Base-by-base conservation (phyloP, 2,329 filamentous ascomycete species). In the Aspergillus caelatus region DNA sequence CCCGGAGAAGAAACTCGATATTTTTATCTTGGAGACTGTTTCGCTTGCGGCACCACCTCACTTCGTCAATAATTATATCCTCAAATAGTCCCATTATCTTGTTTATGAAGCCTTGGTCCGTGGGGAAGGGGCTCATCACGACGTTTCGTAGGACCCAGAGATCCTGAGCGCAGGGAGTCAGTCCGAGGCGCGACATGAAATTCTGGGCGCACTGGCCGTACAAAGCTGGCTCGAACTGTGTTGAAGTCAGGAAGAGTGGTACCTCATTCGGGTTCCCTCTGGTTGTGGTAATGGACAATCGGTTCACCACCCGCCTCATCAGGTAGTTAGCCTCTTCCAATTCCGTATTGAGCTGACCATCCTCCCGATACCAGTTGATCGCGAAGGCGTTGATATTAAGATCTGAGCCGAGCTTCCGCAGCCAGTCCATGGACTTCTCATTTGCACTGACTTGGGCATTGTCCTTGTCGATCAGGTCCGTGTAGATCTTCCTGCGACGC, bases 301-400 rank as follows among this genome's bases (percentile, higher is more conserved):
- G 70, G 41, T 82, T 72, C 1, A 83, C 73, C 10, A 84, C 78
- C 4, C 78, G 72, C 62, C 74, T 75, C 77, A 82, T 84, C 26
- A 84, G 74, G 63, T 83, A 81, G 62, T 84, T 84, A 4, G 82
- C 81, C 65, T 83, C 81, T 62, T 82, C 81, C 2, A 83, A 71
- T 52, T 83, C 80, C 0, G 69, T 71, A 63, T 84, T 84, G 19
- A 81, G 70, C 0, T 50, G 70, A 0, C 79, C 80, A 16, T 82
- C 66, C 0, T 68, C 57, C 48, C 81, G 65, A 3, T 75, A 72
- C 73, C 80, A 84, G 63, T 84, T 84, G 30, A 80, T 67, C 0
- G 64, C 60, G 48, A 67, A 66, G 3, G 61, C 58, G 32, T 67
- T 67, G 60, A 84, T 82, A 66, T 81, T 83, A 9, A 81, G 70